A percentile compares a stretch with the other conserved stretches of the same genome.
Conservation (phyloP, 176 grass and related monocot species). For the Bonia amplexicaulis region DNA sequence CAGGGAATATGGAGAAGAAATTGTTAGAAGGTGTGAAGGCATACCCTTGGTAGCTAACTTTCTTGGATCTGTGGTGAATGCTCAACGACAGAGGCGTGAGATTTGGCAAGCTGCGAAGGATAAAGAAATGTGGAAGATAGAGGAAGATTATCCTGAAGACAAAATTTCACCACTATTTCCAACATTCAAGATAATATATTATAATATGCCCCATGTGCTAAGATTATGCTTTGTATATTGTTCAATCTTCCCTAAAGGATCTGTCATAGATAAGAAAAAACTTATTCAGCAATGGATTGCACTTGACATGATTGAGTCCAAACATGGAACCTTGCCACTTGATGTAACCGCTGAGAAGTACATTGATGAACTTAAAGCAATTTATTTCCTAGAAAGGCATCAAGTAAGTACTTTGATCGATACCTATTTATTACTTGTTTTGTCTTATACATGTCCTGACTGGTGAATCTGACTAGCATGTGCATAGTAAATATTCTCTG, state of each 20-base stretch:
- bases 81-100: conserved; percentile 33
- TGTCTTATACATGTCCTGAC: neutral
- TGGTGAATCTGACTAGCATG: neutral
- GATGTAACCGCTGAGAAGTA: conserved; percentile 48
- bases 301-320: conserved; percentile 51
- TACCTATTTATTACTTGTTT: neutral
- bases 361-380: conserved; percentile 44
- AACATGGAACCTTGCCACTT: conserved; percentile 42
- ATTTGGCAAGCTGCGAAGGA: conserved; percentile 37
- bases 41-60: conserved; percentile 46
- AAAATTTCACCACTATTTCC: conserved; percentile 36
- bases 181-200: conserved; percentile 45
- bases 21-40: conserved; percentile 41
- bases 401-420: conserved; percentile 16
- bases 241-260: conserved; percentile 56
- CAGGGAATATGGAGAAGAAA: conserved; percentile 41
- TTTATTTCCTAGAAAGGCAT: conserved; percentile 29
- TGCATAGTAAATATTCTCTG: neutral
- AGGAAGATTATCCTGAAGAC: conserved; percentile 37
- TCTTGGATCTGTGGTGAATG: conserved; percentile 45
- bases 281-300: conserved; percentile 55
- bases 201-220: conserved; percentile 43
- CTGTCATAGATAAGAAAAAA: conserved; percentile 32
- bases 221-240: conserved; percentile 59
- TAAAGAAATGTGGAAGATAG: conserved; percentile 42